phyloP scores from a whole-genome alignment of 2,329 filamentous ascomycete genomes.

The Fulvia fulva region DNA sequence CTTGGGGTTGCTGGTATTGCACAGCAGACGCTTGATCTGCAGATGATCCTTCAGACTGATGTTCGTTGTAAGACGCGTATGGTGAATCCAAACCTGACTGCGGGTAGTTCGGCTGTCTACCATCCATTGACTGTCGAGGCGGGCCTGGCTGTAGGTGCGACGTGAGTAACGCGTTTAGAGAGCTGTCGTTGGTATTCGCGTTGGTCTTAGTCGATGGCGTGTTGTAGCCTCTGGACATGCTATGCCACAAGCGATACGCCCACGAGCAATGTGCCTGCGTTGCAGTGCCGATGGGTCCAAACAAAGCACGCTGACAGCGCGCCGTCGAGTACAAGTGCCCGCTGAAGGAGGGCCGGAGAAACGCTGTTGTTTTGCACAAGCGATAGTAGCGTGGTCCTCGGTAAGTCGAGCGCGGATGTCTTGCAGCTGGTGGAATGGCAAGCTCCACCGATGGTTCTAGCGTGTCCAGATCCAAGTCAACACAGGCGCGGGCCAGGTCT shows the following conservation, averaged over 20 bases:
- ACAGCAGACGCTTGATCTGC: conserved; percentile 93
- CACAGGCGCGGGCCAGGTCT: conserved; percentile 18
- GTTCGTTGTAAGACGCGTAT: conserved; percentile 49
- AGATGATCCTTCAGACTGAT: conserved; percentile 76
- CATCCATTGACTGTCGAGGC: conserved; percentile 51
- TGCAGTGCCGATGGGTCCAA: conserved; percentile 33
- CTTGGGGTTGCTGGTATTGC: conserved; percentile 79
- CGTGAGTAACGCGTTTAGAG: conserved; percentile 39
- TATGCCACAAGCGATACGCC: conserved; percentile 29
- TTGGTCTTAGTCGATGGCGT: conserved; percentile 24
- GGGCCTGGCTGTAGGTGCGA: conserved; percentile 35
- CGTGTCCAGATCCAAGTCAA: conserved; percentile 24
- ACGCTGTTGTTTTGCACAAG: conserved; percentile 34
- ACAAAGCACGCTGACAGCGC: conserved; percentile 34
- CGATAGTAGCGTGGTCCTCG: conserved; percentile 44
- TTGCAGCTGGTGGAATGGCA: conserved; percentile 38
- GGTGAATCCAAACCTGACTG: conserved; percentile 54
- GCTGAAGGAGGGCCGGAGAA: conserved; percentile 30
- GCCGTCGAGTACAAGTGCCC: conserved; percentile 35
- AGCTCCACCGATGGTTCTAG: conserved; percentile 33
- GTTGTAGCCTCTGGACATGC: conserved; percentile 45
- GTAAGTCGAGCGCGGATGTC: conserved; percentile 46
- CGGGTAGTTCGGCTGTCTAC: conserved; percentile 49
- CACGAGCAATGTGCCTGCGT: conserved; percentile 18
- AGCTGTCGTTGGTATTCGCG: conserved; percentile 38